These are phyloP conservation scores for Paraphoma sp. DNA, from an alignment of 2,329 filamentous ascomycete species.

Conservation along the genomic window DNA sequence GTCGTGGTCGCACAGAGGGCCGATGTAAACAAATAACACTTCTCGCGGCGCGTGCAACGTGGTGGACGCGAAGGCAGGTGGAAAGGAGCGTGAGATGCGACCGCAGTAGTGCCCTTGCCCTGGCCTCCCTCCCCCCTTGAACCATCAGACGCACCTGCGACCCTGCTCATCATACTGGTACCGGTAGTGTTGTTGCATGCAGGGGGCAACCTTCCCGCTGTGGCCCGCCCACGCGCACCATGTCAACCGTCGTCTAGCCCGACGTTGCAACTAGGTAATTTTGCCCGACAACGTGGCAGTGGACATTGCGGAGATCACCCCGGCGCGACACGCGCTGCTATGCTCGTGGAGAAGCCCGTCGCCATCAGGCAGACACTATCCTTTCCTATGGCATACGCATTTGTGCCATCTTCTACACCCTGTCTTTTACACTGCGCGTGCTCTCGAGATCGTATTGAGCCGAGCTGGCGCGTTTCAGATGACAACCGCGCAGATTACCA, in stretches of 20 bases:
- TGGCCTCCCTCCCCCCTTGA: too few species aligned
- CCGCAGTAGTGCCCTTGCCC: too few species aligned
- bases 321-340: conserved; percentile 1
- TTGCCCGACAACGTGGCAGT: conserved; percentile 4
- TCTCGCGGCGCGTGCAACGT: not conserved
- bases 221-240: not conserved
- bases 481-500: not conserved
- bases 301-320: conserved; percentile 16
- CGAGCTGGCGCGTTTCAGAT: not conserved
- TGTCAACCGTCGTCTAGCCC: conserved; percentile 1
- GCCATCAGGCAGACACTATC: too few species aligned
- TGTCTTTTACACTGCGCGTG: not conserved
- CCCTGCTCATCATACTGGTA: conserved; percentile 2
- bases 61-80: conserved; percentile 10
- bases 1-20: conserved; percentile 6
- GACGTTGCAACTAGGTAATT: conserved; percentile 3
- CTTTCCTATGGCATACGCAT: too few species aligned
- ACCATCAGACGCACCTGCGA: conserved; percentile 4
- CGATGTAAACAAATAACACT: conserved; percentile 18
- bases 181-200: conserved; percentile 6
- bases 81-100: conserved; percentile 8
- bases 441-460: not conserved
- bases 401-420: too few species aligned
- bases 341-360: too few species aligned
- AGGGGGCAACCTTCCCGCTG: conserved; percentile 14